Evolutionary conservation across 441 rosid genomes (phyloP).

Genomic region (Kokia cookei): DNA sequence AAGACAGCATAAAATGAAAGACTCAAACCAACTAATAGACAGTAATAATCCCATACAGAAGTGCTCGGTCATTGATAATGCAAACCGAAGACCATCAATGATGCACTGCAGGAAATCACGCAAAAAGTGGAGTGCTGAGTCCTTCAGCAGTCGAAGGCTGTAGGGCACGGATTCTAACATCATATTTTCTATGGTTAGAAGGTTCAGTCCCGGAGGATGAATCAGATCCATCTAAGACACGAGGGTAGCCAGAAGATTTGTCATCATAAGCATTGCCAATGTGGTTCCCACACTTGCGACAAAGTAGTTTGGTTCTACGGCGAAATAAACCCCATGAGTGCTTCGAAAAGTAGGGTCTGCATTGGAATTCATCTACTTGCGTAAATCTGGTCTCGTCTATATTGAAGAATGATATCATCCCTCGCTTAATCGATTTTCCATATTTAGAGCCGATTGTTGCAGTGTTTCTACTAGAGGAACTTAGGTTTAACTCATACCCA

Average conservation of each 20-base stretch:
- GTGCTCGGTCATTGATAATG: background rate
- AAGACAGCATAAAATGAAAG: too few species aligned
- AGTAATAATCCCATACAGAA: slow-evolving; percentile 5
- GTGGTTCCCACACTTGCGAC: slow-evolving; percentile 79
- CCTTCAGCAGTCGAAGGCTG: slow-evolving; percentile 64
- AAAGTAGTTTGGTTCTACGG: slow-evolving; percentile 76
- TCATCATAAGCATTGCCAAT: slow-evolving; percentile 63
- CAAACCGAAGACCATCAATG: background rate
- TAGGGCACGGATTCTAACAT: slow-evolving; percentile 71
- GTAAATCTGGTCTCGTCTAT: slow-evolving; percentile 85
- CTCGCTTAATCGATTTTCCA: slow-evolving; percentile 87
- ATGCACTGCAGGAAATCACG: background rate
- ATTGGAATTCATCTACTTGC: slow-evolving; percentile 71
- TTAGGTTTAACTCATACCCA: slow-evolving; percentile 81
- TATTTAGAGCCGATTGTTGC: slow-evolving; percentile 81
- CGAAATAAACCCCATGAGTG: slow-evolving; percentile 59
- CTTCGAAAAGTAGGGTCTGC: slow-evolving; percentile 66
- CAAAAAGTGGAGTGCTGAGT: slow-evolving; percentile 27
- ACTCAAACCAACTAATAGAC: too few species aligned
- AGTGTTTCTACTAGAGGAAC: slow-evolving; percentile 79
- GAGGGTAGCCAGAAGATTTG: slow-evolving; percentile 39
- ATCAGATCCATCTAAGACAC: slow-evolving; percentile 43
- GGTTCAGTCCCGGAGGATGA: slow-evolving; percentile 31
- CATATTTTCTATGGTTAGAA: slow-evolving; percentile 43
- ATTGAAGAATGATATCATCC: slow-evolving; percentile 73